Conservation (phyloP, 495 filamentous ascomycete genomes). For the Amorphotheca resinae region DNA sequence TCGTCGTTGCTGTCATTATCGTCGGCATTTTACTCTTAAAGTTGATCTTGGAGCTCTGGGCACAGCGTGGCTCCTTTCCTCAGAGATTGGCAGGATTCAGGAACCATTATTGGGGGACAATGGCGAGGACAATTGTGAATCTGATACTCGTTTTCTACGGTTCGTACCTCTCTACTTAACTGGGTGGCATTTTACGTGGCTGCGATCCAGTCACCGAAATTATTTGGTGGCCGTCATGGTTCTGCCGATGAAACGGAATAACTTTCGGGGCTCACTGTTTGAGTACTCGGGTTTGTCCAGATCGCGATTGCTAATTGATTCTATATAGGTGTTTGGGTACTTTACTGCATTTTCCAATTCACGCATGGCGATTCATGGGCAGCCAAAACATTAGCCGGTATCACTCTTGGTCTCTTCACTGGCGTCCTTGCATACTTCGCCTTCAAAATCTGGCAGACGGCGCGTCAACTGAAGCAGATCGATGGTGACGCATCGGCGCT, state of each 20-base stretch:
- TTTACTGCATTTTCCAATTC: constrained; percentile 95
- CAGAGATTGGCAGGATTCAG: constrained; percentile 72
- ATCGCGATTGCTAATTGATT: too few species aligned
- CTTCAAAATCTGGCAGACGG: constrained; percentile 67
- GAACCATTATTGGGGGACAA: constrained; percentile 87
- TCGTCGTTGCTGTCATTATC: constrained; percentile 70
- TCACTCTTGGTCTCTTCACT: constrained; percentile 75
- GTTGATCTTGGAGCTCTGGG: constrained; percentile 85
- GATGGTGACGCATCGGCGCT: constrained; percentile 64
- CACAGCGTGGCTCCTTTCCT: constrained; percentile 78
- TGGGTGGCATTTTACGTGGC: neutral
- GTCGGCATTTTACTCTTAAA: constrained; percentile 86
- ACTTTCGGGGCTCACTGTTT: too few species aligned
- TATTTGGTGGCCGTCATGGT: too few species aligned
- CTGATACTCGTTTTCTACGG: constrained; percentile 83
- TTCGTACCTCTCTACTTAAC: neutral
- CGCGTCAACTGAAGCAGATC: constrained; percentile 54
- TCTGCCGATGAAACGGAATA: too few species aligned
- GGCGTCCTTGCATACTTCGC: constrained; percentile 65
- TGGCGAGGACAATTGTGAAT: constrained; percentile 79
- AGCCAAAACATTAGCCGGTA: constrained; percentile 69
- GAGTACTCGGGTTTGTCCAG: too few species aligned
- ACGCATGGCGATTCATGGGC: constrained; percentile 93
- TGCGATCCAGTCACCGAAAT: neutral
- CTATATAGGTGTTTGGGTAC: constrained; percentile 60